Percentiles rank a stretch among this genome's conserved stretches.
These are phyloP conservation scores for Solanum paucissectum DNA, from an alignment of 257 asterid genomes.

Conservation along the genomic window DNA sequence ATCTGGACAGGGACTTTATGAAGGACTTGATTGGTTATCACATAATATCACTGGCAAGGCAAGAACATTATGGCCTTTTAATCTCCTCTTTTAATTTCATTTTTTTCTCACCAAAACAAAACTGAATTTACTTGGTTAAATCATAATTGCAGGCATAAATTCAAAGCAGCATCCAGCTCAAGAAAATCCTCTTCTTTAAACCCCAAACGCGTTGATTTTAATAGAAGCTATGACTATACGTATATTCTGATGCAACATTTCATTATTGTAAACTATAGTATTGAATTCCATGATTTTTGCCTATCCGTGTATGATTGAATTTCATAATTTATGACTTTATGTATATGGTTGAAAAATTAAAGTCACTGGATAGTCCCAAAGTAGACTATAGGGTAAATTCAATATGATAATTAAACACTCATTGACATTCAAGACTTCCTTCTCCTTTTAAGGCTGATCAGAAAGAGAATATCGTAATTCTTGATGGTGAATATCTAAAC, in stretches of 20 bases:
- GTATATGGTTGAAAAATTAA: not conserved
- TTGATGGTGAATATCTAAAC: not conserved
- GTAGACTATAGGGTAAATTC: not conserved
- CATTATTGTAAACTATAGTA: not conserved
- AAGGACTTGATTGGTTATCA: constrained; percentile 48
- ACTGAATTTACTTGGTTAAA: not conserved
- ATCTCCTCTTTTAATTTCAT: not conserved
- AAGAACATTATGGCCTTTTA: not conserved
- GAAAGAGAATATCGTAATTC: not conserved
- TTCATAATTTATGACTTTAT: not conserved
- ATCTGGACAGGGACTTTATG: constrained; percentile 42
- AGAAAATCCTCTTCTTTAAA: not conserved
- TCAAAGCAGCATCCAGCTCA: not conserved
- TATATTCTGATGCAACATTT: not conserved
- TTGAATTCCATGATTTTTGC: not conserved
- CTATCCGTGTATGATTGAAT: not conserved
- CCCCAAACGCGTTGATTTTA: not conserved
- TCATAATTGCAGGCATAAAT: constrained; percentile 8
- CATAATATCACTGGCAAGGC: constrained; percentile 27
- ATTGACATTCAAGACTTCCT: no score
- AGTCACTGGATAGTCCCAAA: not conserved
- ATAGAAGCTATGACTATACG: not conserved
- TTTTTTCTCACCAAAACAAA: not conserved
- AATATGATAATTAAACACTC: not conserved
- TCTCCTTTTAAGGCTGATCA: not conserved